These are phyloP conservation scores for Scutellaria minor DNA, from an alignment of 257 asterid species.

Conservation along the genomic window DNA sequence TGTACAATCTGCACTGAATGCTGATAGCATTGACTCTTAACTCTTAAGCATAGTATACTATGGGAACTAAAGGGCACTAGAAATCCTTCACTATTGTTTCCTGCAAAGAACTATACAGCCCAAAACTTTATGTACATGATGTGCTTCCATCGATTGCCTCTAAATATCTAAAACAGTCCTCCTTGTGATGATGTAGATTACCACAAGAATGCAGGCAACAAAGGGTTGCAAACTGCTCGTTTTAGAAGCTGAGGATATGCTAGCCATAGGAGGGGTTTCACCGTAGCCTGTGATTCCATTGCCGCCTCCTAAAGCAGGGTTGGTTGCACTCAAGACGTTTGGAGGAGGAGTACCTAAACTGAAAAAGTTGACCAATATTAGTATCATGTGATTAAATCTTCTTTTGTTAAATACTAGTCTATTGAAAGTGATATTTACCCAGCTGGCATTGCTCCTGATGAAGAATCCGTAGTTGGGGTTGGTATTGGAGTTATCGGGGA, in stretches of 20 bases:
- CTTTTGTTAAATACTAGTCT: background rate
- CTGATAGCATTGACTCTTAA: background rate
- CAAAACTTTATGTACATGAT: constrained; percentile 41
- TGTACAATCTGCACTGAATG: constrained; percentile 17
- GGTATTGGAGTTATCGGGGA: constrained; percentile 50
- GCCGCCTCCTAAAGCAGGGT: constrained; percentile 59
- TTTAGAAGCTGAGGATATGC: constrained; percentile 42
- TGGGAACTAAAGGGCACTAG: constrained; percentile 25
- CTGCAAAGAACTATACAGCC: constrained; percentile 50
- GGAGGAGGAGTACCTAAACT: constrained; percentile 69
- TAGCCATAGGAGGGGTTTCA: constrained; percentile 49
- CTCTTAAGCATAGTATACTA: background rate
- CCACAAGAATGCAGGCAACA: constrained; percentile 44
- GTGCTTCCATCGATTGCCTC: constrained; percentile 32
- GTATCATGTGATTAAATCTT: constrained; percentile 18
- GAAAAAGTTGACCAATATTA: constrained; percentile 27
- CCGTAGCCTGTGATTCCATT: constrained; percentile 45
- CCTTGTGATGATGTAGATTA: constrained; percentile 46
- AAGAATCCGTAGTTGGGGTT: constrained; percentile 55
- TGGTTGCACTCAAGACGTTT: constrained; percentile 42
- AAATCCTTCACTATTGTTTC: constrained; percentile 32
- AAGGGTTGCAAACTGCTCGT: constrained; percentile 51
- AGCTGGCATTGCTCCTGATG: constrained; percentile 55
- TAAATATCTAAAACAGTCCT: constrained; percentile 36
- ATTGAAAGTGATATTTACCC: constrained; percentile 43